These are phyloP conservation scores for Stemphylium lycopersici DNA, from an alignment of 2,329 filamentous ascomycete species.

Conservation along the genomic window DNA sequence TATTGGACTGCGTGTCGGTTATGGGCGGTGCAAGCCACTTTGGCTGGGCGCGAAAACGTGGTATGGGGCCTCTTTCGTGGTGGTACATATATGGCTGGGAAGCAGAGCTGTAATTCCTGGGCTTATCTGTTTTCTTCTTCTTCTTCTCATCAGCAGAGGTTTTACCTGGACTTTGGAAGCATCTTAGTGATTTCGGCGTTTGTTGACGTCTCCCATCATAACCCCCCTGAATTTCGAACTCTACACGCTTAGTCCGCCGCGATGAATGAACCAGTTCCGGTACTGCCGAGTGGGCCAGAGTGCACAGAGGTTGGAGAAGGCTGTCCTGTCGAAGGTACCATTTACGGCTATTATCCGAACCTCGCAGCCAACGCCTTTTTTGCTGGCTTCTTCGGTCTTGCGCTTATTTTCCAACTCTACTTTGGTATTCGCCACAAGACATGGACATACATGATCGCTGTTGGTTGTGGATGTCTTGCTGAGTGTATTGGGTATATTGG, in stretches of 20 bases:
- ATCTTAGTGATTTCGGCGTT: not conserved
- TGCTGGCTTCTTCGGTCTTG: slow-evolving; percentile 56
- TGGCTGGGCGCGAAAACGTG: not conserved
- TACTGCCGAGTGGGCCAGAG: not conserved
- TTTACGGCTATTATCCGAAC: slow-evolving; percentile 61
- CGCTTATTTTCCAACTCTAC: slow-evolving; percentile 56
- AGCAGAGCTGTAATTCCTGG: not conserved
- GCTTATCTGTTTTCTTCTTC: not conserved
- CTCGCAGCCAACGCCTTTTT: slow-evolving; percentile 59
- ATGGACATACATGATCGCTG: slow-evolving; percentile 59
- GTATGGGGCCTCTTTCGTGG: not conserved
- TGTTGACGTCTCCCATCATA: not conserved
- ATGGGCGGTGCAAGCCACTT: slow-evolving; percentile 1
- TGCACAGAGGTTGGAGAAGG: slow-evolving; percentile 23
- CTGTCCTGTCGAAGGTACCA: slow-evolving; percentile 53
- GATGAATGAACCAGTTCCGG: too few species aligned
- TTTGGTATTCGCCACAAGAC: slow-evolving; percentile 59
- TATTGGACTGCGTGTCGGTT: not conserved
- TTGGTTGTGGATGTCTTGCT: slow-evolving; percentile 55
- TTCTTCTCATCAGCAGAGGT: not conserved
- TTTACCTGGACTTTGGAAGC: not conserved
- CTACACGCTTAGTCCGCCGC: too few species aligned
- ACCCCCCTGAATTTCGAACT: not conserved
- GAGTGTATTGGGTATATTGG: slow-evolving; percentile 63
- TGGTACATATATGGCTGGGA: not conserved